Percentiles rank a stretch among this genome's conserved stretches.
phyloP scores from a whole-genome alignment of 805 yeast genomes.

The Metschnikowia chrysomelidarum region DNA sequence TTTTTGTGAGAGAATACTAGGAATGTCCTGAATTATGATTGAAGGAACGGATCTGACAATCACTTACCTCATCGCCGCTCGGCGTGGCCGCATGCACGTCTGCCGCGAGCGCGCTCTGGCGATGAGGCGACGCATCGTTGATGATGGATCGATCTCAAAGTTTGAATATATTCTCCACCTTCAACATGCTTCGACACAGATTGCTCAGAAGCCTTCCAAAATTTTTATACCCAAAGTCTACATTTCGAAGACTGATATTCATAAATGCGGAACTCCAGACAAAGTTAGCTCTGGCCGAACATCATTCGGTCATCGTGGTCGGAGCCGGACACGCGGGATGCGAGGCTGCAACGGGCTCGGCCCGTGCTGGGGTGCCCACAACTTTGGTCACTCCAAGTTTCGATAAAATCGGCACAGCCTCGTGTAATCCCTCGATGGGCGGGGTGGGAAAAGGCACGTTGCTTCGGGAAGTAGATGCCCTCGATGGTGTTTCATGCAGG shows the following conservation, averaged over 20 bases:
- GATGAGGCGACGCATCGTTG: too few species aligned
- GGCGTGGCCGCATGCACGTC: too few species aligned
- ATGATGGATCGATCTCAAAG: too few species aligned
- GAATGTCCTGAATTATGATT: too few species aligned
- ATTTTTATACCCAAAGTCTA: too few species aligned
- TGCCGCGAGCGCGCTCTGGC: too few species aligned
- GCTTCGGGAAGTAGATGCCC: conserved; percentile 89
- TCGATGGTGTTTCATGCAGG: conserved; percentile 86
- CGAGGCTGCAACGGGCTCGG: conserved; percentile 94
- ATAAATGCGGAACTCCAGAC: conserved; percentile 36
- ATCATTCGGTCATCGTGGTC: conserved; percentile 73
- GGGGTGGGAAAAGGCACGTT: conserved; percentile 98
- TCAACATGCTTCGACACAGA: too few species aligned
- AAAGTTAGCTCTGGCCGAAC: conserved; percentile 27
- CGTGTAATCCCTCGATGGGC: conserved; percentile 97
- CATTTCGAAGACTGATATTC: conserved; percentile 21
- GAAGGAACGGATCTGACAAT: too few species aligned
- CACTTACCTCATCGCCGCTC: too few species aligned
- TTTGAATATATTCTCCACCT: too few species aligned
- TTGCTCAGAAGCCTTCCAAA: too few species aligned
- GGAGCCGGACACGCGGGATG: conserved; percentile 99
- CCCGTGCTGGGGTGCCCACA: conserved; percentile 74
- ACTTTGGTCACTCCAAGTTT: conserved; percentile 74
- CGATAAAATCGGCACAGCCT: conserved; percentile 83
- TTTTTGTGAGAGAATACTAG: too few species aligned